Evolutionary conservation across 106 monocot species (phyloP).

Genomic region (Agapanthus africanus): DNA sequence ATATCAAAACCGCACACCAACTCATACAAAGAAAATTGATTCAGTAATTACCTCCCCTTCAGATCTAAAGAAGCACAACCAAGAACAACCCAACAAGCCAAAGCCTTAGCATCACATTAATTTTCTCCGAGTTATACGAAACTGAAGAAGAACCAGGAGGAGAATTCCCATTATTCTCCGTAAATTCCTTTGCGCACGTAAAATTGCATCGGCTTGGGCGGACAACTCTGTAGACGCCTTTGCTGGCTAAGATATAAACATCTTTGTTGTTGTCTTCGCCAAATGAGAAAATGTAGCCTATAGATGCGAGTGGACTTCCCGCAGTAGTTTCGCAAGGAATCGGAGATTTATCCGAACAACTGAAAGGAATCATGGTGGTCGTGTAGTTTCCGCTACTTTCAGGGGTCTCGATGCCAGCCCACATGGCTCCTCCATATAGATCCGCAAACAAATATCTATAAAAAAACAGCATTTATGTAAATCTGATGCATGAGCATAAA

Average conservation of each 20-base stretch:
- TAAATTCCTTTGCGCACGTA: slow-evolving; percentile 49
- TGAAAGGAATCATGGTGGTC: slow-evolving; percentile 35
- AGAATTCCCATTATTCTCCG: slow-evolving; percentile 8
- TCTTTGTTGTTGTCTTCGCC: slow-evolving; percentile 85
- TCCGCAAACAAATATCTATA: slow-evolving; percentile 74
- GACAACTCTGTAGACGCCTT: slow-evolving; percentile 78
- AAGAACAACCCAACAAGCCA: not conserved
- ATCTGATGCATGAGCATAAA: no score
- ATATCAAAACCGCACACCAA: no score
- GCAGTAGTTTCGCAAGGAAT: slow-evolving; percentile 56
- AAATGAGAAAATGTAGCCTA: slow-evolving; percentile 77
- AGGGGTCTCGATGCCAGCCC: slow-evolving; percentile 66
- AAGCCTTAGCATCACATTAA: not conserved
- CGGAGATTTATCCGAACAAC: slow-evolving; percentile 61
- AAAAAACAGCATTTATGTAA: not conserved
- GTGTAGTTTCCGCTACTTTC: slow-evolving; percentile 76
- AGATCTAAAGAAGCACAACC: no score
- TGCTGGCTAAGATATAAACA: slow-evolving; percentile 51
- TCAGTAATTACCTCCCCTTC: no score
- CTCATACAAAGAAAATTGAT: no score
- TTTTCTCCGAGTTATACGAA: not conserved
- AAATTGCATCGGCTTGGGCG: slow-evolving; percentile 67
- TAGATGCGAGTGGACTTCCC: slow-evolving; percentile 41
- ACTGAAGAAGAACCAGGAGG: slow-evolving; percentile 16
- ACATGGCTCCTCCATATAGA: slow-evolving; percentile 54